phyloP scores from a whole-genome alignment of 202 grass and related monocot genomes.

The Schoenoplectus tabernaemontani region DNA sequence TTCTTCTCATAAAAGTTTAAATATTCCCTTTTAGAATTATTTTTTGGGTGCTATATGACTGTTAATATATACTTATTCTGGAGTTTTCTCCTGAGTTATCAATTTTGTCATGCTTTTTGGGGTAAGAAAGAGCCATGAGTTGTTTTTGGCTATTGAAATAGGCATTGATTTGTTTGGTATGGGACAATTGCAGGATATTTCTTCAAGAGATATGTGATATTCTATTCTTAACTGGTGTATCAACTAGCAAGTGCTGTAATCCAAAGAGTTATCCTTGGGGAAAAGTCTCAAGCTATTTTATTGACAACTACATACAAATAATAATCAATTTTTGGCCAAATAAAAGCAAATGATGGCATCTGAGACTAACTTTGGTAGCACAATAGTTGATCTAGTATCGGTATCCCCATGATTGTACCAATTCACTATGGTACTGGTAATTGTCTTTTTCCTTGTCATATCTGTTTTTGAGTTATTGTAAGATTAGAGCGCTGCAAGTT shows the following conservation, averaged over 20 bases:
- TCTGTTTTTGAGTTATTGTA: background rate
- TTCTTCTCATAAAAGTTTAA: background rate
- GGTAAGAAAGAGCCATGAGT: background rate
- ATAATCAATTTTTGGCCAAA: background rate
- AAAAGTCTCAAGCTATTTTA: background rate
- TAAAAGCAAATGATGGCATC: background rate
- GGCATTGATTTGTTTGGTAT: slow-evolving; percentile 24
- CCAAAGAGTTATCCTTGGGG: slow-evolving; percentile 19
- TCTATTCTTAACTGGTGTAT: slow-evolving; percentile 25
- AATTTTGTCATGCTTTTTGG: background rate
- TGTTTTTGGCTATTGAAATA: background rate
- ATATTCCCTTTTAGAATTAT: background rate
- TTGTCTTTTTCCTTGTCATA: background rate
- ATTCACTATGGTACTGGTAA: background rate
- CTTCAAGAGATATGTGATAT: slow-evolving; percentile 25
- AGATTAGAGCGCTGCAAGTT: background rate
- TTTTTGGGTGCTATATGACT: background rate
- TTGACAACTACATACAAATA: background rate
- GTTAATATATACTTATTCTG: background rate
- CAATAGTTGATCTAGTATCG: background rate
- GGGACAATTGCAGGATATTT: slow-evolving; percentile 35
- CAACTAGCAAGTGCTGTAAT: slow-evolving; percentile 22
- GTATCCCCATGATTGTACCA: background rate
- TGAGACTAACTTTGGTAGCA: background rate
- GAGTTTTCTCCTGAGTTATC: background rate